A percentile compares a stretch with the other conserved stretches of the same genome.
phyloP scores from a whole-genome alignment of 2,329 filamentous ascomycete species.

The Aspergillus pseudoviridinutans region DNA sequence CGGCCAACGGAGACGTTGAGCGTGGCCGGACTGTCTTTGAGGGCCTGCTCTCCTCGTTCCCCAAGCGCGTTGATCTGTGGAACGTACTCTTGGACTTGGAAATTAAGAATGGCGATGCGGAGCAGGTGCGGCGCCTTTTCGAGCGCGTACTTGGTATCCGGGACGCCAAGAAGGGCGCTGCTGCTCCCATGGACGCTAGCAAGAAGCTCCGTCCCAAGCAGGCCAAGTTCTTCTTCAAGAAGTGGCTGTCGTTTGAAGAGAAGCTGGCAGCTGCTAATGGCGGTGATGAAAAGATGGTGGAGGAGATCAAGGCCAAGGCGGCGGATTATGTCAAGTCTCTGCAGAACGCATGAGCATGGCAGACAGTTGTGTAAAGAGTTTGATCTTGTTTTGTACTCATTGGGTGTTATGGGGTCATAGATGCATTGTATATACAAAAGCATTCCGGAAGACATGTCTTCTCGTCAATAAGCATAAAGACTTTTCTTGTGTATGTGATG shows the following conservation, averaged over 20 bases:
- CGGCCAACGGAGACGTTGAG: conserved; percentile 75
- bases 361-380: conserved; percentile 6
- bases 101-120: conserved; percentile 56
- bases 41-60: conserved; percentile 75
- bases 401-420: conserved; percentile 3
- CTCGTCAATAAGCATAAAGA: not conserved
- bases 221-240: conserved; percentile 83
- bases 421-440: conserved; percentile 8
- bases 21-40: conserved; percentile 94
- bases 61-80: conserved; percentile 90
- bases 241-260: conserved; percentile 88
- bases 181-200: conserved; percentile 35
- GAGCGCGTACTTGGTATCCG: conserved; percentile 61
- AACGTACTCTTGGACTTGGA: conserved; percentile 88
- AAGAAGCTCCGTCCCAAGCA: conserved; percentile 74
- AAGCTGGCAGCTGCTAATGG: conserved; percentile 43
- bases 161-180: conserved; percentile 38
- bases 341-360: conserved; percentile 23
- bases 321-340: conserved; percentile 61
- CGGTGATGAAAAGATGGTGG: conserved; percentile 65
- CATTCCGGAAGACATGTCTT: not conserved
- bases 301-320: conserved; percentile 67
- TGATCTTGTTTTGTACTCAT: conserved; percentile 2
- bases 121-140: conserved; percentile 71
- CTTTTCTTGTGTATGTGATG: not conserved